A percentile compares a stretch with the other conserved stretches of the same genome.
Conservation (phyloP, 2,329 filamentous ascomycete genomes). For the Alternaria sp. region DNA sequence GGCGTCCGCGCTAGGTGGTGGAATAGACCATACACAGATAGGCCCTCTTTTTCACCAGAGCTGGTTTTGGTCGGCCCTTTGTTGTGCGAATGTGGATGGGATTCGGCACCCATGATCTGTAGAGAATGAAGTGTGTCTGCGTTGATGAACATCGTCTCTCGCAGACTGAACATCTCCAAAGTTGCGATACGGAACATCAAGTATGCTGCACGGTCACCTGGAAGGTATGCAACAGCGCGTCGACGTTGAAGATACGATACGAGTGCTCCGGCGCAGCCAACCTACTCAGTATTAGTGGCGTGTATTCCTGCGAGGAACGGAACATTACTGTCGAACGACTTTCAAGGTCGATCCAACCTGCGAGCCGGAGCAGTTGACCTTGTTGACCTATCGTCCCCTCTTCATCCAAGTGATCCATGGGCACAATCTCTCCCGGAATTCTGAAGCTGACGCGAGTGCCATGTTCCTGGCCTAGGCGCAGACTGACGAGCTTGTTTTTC, state of each 20-base stretch:
- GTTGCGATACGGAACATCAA: constrained; percentile 67
- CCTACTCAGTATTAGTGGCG: constrained; percentile 49
- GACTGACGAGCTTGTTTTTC: constrained; percentile 69
- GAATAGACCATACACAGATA: constrained; percentile 87
- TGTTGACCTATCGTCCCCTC: constrained; percentile 65
- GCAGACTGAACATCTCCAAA: constrained; percentile 79
- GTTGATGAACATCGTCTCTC: constrained; percentile 77
- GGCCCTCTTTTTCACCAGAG: constrained; percentile 77
- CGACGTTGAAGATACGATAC: constrained; percentile 79
- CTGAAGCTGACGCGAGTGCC: constrained; percentile 64
- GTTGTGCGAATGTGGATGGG: constrained; percentile 82
- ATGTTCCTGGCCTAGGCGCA: constrained; percentile 62
- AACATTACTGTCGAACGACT: constrained; percentile 70
- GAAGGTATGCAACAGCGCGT: constrained; percentile 69
- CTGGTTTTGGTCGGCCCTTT: constrained; percentile 71
- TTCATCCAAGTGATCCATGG: constrained; percentile 51
- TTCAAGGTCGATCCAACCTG: constrained; percentile 76
- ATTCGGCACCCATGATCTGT: constrained; percentile 84
- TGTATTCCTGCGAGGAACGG: neutral
- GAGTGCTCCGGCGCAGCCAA: constrained; percentile 88
- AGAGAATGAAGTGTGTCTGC: constrained; percentile 81
- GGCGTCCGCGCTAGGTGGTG: constrained; percentile 76
- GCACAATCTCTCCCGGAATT: constrained; percentile 65
- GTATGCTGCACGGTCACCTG: constrained; percentile 65
- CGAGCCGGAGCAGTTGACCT: constrained; percentile 72